Conservation (phyloP, 768 basidiomycete species). For the Macrolepiota dolichaula region DNA sequence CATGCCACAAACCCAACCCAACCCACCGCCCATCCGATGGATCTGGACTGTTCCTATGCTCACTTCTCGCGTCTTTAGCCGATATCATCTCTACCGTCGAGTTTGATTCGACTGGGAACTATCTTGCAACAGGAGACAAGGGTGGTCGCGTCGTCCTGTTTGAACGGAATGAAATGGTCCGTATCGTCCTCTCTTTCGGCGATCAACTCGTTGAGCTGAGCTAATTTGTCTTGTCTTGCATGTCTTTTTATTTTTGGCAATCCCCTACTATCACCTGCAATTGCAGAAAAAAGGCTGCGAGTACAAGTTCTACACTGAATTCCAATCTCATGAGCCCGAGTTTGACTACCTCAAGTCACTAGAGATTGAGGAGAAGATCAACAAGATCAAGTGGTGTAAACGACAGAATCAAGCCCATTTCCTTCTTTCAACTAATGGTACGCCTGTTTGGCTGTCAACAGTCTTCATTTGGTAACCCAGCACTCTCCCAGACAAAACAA, state of each 20-base stretch:
- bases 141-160: constrained; percentile 98
- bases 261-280: constrained; percentile 2
- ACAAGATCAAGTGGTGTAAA: constrained; percentile 99
- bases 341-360: constrained; percentile 99
- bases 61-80: constrained; percentile 50
- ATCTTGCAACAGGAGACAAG: constrained; percentile 99
- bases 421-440: constrained; percentile 94
- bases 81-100: constrained; percentile 99
- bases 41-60: not conserved
- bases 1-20: not conserved
- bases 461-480: constrained; percentile 9
- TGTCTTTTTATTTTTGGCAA: constrained; percentile 15
- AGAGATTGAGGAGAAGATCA: constrained; percentile 99
- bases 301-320: constrained; percentile 99
- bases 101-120: constrained; percentile 99
- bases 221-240: not conserved
- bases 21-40: constrained; percentile 1
- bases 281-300: constrained; percentile 98
- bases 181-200: constrained; percentile 21
- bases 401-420: constrained; percentile 98
- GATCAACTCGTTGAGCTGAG: constrained; percentile 8
- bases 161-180: constrained; percentile 94
- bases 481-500: constrained; percentile 83
- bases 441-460: constrained; percentile 20
- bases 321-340: constrained; percentile 99